Percentiles rank a stretch among this genome's conserved stretches.
Conservation (phyloP, 2,329 filamentous ascomycete species). For the Epichloe festucae region DNA sequence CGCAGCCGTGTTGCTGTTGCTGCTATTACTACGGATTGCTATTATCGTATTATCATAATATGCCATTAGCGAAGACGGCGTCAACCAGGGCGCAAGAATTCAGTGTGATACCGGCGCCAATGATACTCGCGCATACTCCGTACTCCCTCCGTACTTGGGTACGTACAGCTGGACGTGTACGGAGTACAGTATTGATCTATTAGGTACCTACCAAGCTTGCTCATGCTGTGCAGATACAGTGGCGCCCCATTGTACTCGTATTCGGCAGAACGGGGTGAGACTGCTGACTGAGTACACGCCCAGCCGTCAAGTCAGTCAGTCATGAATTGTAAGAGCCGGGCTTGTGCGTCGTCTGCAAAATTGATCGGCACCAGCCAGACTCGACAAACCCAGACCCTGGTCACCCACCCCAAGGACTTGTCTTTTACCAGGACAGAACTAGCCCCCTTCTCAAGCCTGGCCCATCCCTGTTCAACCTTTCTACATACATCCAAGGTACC, state of each 20-base stretch:
- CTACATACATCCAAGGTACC: conserved; percentile 2
- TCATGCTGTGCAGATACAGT: background rate
- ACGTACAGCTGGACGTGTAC: background rate
- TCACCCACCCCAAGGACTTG: conserved; percentile 1
- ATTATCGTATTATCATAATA: too few relatives aligned
- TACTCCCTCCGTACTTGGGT: too few relatives aligned
- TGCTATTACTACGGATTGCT: too few relatives aligned
- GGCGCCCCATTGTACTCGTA: conserved; percentile 1
- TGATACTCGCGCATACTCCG: too few relatives aligned
- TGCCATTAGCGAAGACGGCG: too few relatives aligned
- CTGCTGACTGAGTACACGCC: background rate
- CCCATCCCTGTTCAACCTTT: conserved; percentile 4
- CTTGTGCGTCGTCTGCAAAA: background rate
- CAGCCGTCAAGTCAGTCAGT: background rate
- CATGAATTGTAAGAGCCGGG: background rate
- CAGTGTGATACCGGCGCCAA: too few relatives aligned
- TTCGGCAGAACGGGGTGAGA: background rate
- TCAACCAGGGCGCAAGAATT: too few relatives aligned
- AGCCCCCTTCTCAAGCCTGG: conserved; percentile 4
- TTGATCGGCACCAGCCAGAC: background rate
- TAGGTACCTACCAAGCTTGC: too few relatives aligned
- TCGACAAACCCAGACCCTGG: conserved; percentile 1
- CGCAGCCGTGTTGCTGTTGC: background rate
- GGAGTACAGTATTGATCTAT: background rate
- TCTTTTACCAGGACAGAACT: background rate